Base-by-base conservation (phyloP, 2,329 filamentous ascomycete genomes). In the Westerdykella sp. region DNA sequence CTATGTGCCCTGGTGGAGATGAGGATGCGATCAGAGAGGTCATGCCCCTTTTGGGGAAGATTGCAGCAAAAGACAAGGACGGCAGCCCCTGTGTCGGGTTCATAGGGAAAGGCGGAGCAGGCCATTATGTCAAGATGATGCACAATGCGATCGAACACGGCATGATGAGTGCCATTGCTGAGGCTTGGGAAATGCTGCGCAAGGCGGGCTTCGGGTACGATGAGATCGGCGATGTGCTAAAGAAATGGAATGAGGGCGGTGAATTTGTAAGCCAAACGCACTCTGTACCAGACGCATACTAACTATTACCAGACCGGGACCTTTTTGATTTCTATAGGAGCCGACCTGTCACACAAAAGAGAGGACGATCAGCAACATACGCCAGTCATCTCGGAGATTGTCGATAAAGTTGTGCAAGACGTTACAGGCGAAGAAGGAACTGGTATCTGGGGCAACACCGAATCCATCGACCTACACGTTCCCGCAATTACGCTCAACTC, bases 101-200 rank as follows among this genome's bases (percentile, higher is more conserved):
- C 21, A 72, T 83, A 37, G 83, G 83, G 0, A 75, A 76, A 2
- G 77, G 77, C 0, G 82, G 83, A 1, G 74, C 77, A 1, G 83
- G 83, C 0, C 83, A 87, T 60, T 87, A 82, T 55, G 80, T 85
- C 34, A 87, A 87, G 69, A 87, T 86, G 81, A 74, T 85, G 4
- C 83, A 87, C 59, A 85, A 87, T 50, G 83, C 82, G 1, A 85
- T 87, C 47, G 83, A 87, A 57, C 81, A 85, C 47, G 83, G 81
- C 1, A 84, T 87, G 78, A 77, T 87, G 69, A 77, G 75, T 41
- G 72, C 75, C 0, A 72, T 85, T 5, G 76, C 76, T 12, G 83
- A 87, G 59, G 77, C 78, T 2, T 87, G 81, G 80, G 72, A 72
- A 1, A 72, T 85, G 25, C 78, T 87, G 69, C 71, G 73, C 30